Conservation (phyloP, 805 yeast genomes). For the Kodamaea laetipori region DNA sequence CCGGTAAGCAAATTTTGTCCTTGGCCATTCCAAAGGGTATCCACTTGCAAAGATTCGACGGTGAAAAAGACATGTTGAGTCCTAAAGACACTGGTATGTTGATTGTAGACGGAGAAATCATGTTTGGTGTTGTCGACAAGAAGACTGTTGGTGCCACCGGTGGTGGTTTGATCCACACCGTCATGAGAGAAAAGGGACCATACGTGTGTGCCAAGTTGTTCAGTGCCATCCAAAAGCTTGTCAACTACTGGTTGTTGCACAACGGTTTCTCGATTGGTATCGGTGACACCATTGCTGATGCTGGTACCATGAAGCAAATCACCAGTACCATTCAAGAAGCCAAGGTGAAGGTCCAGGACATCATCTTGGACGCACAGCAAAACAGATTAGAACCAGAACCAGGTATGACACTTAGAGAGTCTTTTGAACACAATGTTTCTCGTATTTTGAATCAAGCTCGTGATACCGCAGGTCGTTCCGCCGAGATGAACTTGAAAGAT, state of each 20-base stretch:
- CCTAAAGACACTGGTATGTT: slow-evolving; percentile 97
- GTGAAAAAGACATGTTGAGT: slow-evolving; percentile 75
- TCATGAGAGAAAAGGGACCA: slow-evolving; percentile 97
- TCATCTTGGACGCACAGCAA: slow-evolving; percentile 87
- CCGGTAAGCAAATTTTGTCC: slow-evolving; percentile 93
- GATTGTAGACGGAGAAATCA: slow-evolving; percentile 90
- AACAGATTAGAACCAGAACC: slow-evolving; percentile 92
- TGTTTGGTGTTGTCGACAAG: slow-evolving; percentile 97
- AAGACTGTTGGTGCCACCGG: slow-evolving; percentile 98
- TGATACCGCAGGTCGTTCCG: slow-evolving; percentile 98
- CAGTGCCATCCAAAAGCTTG: slow-evolving; percentile 92
- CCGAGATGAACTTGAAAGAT: slow-evolving; percentile 93
- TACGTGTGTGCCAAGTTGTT: slow-evolving; percentile 84
- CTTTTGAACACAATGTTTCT: slow-evolving; percentile 96
- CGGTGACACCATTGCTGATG: slow-evolving; percentile 99
- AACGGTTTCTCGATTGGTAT: slow-evolving; percentile 98
- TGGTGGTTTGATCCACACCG: slow-evolving; percentile 97
- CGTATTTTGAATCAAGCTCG: slow-evolving; percentile 96
- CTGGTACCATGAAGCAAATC: slow-evolving; percentile 91
- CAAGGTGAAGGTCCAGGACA: slow-evolving; percentile 90
- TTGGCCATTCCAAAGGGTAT: slow-evolving; percentile 95
- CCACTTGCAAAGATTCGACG: slow-evolving; percentile 91
- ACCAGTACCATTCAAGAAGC: slow-evolving; percentile 93
- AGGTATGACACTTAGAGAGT: slow-evolving; percentile 99
- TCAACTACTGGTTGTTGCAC: slow-evolving; percentile 93